These are phyloP conservation scores for Pichia sp. DNA, from an alignment of 1,139 yeast species.

Conservation along the genomic window DNA sequence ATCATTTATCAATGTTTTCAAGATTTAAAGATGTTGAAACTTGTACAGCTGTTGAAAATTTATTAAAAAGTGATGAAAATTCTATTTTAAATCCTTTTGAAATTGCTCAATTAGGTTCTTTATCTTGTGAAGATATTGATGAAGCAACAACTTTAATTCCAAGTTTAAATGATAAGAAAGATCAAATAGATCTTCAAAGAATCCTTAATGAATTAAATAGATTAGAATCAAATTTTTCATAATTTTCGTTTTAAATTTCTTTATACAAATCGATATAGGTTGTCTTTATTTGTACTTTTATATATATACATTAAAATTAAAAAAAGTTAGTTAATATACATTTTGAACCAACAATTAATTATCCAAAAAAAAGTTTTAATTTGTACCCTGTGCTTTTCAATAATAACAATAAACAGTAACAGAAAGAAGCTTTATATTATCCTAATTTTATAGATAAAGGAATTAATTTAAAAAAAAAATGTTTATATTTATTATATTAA, in stretches of 20 bases:
- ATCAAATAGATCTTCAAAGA: constrained; percentile 82
- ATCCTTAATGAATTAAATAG: constrained; percentile 80
- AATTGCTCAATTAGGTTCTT: constrained; percentile 87
- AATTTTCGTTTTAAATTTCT: too few relatives aligned
- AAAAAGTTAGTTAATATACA: too few relatives aligned
- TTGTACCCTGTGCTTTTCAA: too few relatives aligned
- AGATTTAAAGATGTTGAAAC: constrained; percentile 90
- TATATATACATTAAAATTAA: background rate
- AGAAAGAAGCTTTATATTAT: too few relatives aligned
- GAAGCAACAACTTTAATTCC: constrained; percentile 96
- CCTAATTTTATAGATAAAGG: too few relatives aligned
- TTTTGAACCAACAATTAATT: too few relatives aligned
- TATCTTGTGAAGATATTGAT: constrained; percentile 95
- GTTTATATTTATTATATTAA: too few relatives aligned
- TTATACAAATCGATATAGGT: too few relatives aligned
- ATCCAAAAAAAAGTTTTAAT: too few relatives aligned
- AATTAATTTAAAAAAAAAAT: too few relatives aligned
- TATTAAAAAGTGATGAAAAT: constrained; percentile 61
- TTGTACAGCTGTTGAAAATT: constrained; percentile 86
- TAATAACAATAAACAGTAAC: too few relatives aligned
- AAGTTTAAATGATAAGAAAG: constrained; percentile 66
- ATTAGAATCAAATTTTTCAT: constrained; percentile 37
- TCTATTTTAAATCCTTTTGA: constrained; percentile 88
- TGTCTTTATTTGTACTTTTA: background rate
- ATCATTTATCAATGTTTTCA: constrained; percentile 78